Percentiles rank a stretch among this genome's conserved stretches.
Evolutionary conservation across 352 stramenopile species (phyloP).

Genomic region (Peronospora belbahrii): DNA sequence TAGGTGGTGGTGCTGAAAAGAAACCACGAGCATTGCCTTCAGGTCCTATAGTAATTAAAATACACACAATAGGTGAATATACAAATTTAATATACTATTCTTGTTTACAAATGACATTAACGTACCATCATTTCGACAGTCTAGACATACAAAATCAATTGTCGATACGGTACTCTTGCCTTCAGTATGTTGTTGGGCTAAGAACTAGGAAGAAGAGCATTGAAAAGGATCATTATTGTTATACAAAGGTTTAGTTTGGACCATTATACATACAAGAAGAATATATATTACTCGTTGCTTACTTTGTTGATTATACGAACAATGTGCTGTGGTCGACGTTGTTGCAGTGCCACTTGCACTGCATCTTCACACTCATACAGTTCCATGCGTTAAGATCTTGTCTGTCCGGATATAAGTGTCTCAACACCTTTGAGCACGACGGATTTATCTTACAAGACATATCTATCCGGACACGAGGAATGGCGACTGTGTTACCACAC

Average conservation of each 20-base stretch:
- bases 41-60: constrained; percentile 38
- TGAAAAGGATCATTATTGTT: background rate
- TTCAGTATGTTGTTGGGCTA: constrained; percentile 33
- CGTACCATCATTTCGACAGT: constrained; percentile 62
- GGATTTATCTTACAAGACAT: too few relatives aligned
- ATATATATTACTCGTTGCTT: constrained; percentile 3
- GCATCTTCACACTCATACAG: constrained; percentile 72
- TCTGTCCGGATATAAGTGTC: constrained; percentile 9
- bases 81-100: background rate
- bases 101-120: background rate
- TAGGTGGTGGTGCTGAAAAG: constrained; percentile 75
- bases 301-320: constrained; percentile 75
- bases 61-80: too few relatives aligned
- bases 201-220: constrained; percentile 27
- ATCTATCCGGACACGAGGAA: too few relatives aligned
- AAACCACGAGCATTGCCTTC: constrained; percentile 72
- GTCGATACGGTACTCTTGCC: constrained; percentile 14
- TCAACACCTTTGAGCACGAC: too few relatives aligned
- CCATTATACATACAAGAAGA: too few relatives aligned
- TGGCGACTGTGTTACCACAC: too few relatives aligned
- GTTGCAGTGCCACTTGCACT: constrained; percentile 66
- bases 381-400: constrained; percentile 32
- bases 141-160: constrained; percentile 73
- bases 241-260: too few relatives aligned
- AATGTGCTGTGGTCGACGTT: constrained; percentile 55